Conservation (phyloP, 805 yeast species). For the Schizosaccharomyces cryophilus region DNA sequence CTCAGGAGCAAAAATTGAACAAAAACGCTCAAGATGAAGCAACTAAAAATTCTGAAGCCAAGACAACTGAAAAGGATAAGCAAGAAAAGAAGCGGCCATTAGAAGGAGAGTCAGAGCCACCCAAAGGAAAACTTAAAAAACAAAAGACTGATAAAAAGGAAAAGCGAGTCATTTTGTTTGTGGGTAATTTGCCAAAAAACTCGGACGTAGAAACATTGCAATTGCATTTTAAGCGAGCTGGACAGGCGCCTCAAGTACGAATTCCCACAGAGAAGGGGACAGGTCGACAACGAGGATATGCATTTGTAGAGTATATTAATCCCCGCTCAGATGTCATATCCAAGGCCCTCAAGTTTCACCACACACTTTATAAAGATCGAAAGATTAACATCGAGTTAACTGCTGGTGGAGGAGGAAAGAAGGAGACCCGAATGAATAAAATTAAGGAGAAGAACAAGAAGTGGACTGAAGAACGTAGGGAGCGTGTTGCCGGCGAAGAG, state of each 20-base stretch:
- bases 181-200: constrained; percentile 71
- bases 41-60: background rate
- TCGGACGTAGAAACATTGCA: constrained; percentile 34
- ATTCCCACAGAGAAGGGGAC: constrained; percentile 31
- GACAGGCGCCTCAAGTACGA: constrained; percentile 48
- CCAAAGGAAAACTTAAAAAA: background rate
- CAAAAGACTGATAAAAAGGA: background rate
- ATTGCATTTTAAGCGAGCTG: constrained; percentile 45
- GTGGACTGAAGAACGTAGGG: constrained; percentile 42
- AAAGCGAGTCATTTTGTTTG: constrained; percentile 35
- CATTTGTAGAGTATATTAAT: constrained; percentile 61
- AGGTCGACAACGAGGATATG: constrained; percentile 43
- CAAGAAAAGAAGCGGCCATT: background rate
- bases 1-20: background rate
- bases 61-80: background rate
- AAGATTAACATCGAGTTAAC: constrained; percentile 88
- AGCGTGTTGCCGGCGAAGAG: constrained; percentile 17
- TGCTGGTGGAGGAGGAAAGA: constrained; percentile 83
- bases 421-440: constrained; percentile 32
- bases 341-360: constrained; percentile 63
- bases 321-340: constrained; percentile 33
- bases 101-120: background rate
- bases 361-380: constrained; percentile 38
- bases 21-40: background rate
- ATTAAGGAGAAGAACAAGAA: constrained; percentile 57